Evolutionary conservation across 345 rosid genomes (phyloP).

Genomic region (Zanthoxylum bungeanum): DNA sequence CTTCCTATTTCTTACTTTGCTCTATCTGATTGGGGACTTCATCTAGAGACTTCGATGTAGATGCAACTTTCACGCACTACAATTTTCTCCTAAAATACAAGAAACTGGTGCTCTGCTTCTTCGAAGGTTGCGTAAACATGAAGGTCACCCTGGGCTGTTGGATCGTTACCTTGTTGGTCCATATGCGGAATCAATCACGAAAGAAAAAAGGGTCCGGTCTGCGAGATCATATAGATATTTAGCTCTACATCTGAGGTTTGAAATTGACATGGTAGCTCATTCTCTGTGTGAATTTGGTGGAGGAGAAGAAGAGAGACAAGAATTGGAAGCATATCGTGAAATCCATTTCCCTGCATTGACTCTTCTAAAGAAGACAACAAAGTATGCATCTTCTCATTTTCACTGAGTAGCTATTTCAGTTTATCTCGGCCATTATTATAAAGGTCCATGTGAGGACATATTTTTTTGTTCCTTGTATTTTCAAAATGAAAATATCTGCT

Average conservation of each 20-base stretch:
- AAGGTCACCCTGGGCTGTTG: conserved; percentile 50
- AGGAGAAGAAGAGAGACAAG: conserved; percentile 67
- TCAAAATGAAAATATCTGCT: background rate
- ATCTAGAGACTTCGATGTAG: conserved; percentile 97
- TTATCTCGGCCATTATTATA: background rate
- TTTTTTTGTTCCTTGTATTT: background rate
- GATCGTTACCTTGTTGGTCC: conserved; percentile 79
- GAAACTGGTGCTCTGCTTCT: conserved; percentile 77
- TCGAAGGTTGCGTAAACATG: conserved; percentile 55
- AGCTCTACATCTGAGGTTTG: conserved; percentile 85
- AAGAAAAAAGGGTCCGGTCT: conserved; percentile 31
- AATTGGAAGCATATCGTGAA: conserved; percentile 79
- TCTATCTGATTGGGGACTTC: conserved; percentile 40
- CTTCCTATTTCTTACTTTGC: conserved; percentile 10
- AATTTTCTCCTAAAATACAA: conserved; percentile 80
- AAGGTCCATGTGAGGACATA: background rate
- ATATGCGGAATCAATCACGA: conserved; percentile 43
- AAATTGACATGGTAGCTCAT: conserved; percentile 98
- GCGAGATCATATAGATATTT: conserved; percentile 68
- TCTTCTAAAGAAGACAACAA: conserved; percentile 51
- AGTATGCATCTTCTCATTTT: conserved; percentile 33
- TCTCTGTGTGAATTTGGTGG: conserved; percentile 92
- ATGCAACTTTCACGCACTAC: conserved; percentile 90
- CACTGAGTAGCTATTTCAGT: background rate
- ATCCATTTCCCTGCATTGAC: conserved; percentile 81